Evolutionary conservation across 2,329 filamentous ascomycete species (phyloP).

Genomic region (Nemania sp.): DNA sequence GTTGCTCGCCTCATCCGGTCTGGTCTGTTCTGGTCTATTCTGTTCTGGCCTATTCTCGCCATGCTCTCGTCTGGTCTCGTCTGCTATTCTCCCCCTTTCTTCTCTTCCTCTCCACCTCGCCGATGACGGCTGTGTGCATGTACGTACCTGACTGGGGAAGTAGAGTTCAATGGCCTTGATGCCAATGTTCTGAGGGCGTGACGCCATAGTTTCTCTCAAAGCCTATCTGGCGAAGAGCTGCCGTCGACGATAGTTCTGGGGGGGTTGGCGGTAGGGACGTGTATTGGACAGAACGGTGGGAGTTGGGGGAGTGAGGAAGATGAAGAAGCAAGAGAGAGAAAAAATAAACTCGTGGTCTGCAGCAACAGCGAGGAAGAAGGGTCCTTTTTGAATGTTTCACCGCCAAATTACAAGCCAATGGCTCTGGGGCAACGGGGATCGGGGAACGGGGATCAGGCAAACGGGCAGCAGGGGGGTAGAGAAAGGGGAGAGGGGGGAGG

Average conservation of each 20-base stretch:
- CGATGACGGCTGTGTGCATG: conserved; percentile 14
- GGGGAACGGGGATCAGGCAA: too few relatives aligned
- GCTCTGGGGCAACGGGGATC: conserved; percentile 14
- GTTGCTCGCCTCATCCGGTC: too few relatives aligned
- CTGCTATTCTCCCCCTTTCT: background rate
- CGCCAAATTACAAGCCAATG: conserved; percentile 37
- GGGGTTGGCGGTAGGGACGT: conserved; percentile 13
- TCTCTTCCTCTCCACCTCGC: background rate
- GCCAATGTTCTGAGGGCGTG: conserved; percentile 84
- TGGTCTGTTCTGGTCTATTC: too few relatives aligned
- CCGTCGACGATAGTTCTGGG: conserved; percentile 2
- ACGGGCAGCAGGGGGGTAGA: conserved; percentile 12
- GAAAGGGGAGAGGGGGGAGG: too few relatives aligned
- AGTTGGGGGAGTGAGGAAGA: conserved; percentile 4
- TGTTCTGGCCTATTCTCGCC: too few relatives aligned
- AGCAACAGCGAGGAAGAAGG: conserved; percentile 26
- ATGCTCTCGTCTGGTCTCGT: background rate
- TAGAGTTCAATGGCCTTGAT: conserved; percentile 94
- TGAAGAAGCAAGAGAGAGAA: conserved; percentile 24
- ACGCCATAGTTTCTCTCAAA: conserved; percentile 59
- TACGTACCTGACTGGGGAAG: conserved; percentile 79
- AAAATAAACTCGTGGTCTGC: conserved; percentile 23
- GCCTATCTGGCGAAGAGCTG: conserved; percentile 16
- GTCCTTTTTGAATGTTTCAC: conserved; percentile 36
- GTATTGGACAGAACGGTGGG: conserved; percentile 9